Base-by-base conservation (phyloP, 2,329 filamentous ascomycete genomes). In the Sporothrix humicola region DNA sequence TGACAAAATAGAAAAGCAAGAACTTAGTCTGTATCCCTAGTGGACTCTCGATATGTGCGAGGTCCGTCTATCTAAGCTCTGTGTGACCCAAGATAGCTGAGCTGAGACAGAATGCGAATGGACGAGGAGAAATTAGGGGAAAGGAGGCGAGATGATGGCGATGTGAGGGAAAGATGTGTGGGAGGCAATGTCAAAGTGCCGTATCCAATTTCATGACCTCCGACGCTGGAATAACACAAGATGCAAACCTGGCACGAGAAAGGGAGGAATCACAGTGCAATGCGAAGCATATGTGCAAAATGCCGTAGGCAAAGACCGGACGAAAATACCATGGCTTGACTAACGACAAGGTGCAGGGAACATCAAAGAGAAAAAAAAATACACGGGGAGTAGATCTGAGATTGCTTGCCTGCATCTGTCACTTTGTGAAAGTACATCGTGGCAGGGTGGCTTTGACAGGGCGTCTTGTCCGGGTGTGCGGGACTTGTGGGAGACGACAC, bases 391-490 rank as follows among this genome's bases (percentile, higher is more conserved):
- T 54, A 54, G 48, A 54, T 69, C 66, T 66, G 26, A 54, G 66
- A 42, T 23, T 9, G 56, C 56, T 63, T 71, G 56, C 56, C 52
- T 71, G 58, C 56, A 71, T 71, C 58, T 63, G 56, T 44, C 56
- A 71, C 9, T 63, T 61, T 71, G 56, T 26, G 54, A 71, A 61
- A 37, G 52, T 61, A 54, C 42, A 31, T 44, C 13, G 15, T 54
- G 48, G 20, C 65, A 52, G 65, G 37, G 44, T n/a, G 20, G 31
- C 44, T 46, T 6, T 58, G 68, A 37, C 65, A 54, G 17, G 52
- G 52, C 23, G 9, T 42, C 15, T 59, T 23, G 13, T 20, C 20
- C 54, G n/a, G 37, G 37, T 9, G 54, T 2, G 7, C 20, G 46
- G 48, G 26, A 31, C 31, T 3, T 46, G 59, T 6, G n/a, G 20